These are phyloP conservation scores for Sugiyamaella boreocaroliniensis DNA, from an alignment of 805 yeast species.

Conservation along the genomic window DNA sequence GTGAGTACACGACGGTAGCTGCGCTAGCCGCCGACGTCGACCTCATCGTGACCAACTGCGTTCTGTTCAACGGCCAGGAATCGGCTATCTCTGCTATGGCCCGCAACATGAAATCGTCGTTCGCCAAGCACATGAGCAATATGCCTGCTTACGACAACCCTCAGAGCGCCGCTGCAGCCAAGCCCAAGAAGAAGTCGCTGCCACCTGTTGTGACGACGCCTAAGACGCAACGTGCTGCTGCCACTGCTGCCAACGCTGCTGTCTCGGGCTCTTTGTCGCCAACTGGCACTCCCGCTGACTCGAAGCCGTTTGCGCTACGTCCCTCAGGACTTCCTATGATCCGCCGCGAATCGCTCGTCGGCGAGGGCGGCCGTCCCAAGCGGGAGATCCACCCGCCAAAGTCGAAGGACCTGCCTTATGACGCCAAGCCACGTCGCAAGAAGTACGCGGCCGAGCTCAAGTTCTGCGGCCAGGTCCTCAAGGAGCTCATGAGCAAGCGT, in stretches of 20 bases:
- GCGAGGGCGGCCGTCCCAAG: slow-evolving; percentile 73
- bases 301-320: slow-evolving; percentile 29
- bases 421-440: slow-evolving; percentile 84
- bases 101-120: slow-evolving; percentile 79
- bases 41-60: slow-evolving; percentile 77
- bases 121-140: slow-evolving; percentile 86
- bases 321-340: slow-evolving; percentile 52
- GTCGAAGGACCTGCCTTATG: slow-evolving; percentile 88
- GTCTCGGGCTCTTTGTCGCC: slow-evolving; percentile 32
- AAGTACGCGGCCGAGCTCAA: slow-evolving; percentile 84
- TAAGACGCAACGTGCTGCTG: slow-evolving; percentile 22
- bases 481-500: slow-evolving; percentile 77
- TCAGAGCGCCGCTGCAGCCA: slow-evolving; percentile 13
- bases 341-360: slow-evolving; percentile 65
- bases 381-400: slow-evolving; percentile 95
- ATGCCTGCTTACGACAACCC: slow-evolving; percentile 60
- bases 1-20: slow-evolving; percentile 66
- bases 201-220: slow-evolving; percentile 24
- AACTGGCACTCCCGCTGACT: slow-evolving; percentile 15
- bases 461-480: slow-evolving; percentile 73
- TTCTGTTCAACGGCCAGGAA: slow-evolving; percentile 75
- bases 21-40: slow-evolving; percentile 73
- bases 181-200: slow-evolving; percentile 19
- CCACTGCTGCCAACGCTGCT: slow-evolving; percentile 25
- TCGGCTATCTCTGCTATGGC: slow-evolving; percentile 89